phyloP scores from a whole-genome alignment of 176 grass and related monocot genomes.

The Luzula sylvatica region DNA sequence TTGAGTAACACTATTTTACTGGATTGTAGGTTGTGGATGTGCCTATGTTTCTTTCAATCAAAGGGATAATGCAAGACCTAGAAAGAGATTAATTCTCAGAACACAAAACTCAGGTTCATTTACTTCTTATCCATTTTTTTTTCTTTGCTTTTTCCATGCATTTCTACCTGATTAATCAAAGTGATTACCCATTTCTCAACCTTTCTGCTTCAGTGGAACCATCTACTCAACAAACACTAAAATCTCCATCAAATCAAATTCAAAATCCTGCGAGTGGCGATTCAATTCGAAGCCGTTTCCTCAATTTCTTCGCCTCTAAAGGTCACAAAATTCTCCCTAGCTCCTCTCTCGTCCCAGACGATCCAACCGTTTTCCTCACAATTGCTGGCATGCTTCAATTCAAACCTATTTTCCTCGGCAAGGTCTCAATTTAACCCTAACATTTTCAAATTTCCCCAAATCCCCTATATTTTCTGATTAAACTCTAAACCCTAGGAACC shows the following conservation, averaged over 20 bases:
- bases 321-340: constrained; percentile 87
- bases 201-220: constrained; percentile 33
- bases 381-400: constrained; percentile 99
- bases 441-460: no score
- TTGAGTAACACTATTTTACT: not conserved
- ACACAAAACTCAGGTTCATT: no score
- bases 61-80: not conserved
- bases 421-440: constrained; percentile 31
- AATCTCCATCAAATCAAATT: constrained; percentile 1
- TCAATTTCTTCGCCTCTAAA: constrained; percentile 66
- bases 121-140: no score
- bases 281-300: constrained; percentile 61
- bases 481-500: constrained; percentile 49
- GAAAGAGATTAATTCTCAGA: not conserved
- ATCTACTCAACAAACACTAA: constrained; percentile 21
- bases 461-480: not conserved
- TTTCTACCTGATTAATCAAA: no score
- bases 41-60: not conserved
- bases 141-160: no score
- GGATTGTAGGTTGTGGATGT: constrained; percentile 16
- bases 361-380: constrained; percentile 82
- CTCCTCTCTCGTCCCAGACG: constrained; percentile 83
- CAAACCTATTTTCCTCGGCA: constrained; percentile 96
- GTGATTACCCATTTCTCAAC: not conserved
- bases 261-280: constrained; percentile 41